These are phyloP conservation scores for Canna indica DNA, from an alignment of 176 grass and related monocot genomes.

Conservation along the genomic window DNA sequence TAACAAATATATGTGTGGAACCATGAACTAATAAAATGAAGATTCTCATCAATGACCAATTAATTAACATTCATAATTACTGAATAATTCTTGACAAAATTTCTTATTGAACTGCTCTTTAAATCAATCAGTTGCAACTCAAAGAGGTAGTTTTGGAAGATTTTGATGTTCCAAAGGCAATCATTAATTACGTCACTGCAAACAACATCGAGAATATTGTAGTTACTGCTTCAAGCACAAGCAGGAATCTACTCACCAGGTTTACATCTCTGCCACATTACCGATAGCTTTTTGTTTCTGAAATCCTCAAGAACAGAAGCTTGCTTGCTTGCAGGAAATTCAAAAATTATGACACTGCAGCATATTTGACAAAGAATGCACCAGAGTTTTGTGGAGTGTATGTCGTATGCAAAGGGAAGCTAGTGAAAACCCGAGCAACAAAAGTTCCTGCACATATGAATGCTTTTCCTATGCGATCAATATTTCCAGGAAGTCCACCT, in stretches of 20 bases:
- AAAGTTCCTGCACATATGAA: conserved; percentile 38
- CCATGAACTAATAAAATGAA: too few species aligned
- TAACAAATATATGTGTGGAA: too few species aligned
- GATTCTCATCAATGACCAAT: too few species aligned
- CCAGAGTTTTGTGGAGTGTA: conserved; percentile 83
- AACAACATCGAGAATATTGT: conserved; percentile 63
- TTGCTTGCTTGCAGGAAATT: conserved; percentile 52
- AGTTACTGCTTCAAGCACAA: conserved; percentile 54
- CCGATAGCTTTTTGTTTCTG: too few species aligned
- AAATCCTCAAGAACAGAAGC: background rate
- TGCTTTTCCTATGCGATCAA: conserved; percentile 33
- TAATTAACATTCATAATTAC: too few species aligned
- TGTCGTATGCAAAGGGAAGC: conserved; percentile 76
- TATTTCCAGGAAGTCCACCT: conserved; percentile 18
- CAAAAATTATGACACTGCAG: conserved; percentile 63
- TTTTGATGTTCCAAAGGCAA: conserved; percentile 55
- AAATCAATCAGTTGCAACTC: conserved; percentile 32
- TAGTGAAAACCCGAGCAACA: conserved; percentile 50
- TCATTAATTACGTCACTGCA: conserved; percentile 50
- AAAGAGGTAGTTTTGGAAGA: conserved; percentile 71
- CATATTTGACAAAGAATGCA: conserved; percentile 69
- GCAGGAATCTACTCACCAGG: too few species aligned
- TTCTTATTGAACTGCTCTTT: conserved; percentile 10
- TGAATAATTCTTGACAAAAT: background rate
- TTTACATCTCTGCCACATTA: too few species aligned